Conservation (phyloP, 352 stramenopile genomes). For the Phytophthora cajani region DNA sequence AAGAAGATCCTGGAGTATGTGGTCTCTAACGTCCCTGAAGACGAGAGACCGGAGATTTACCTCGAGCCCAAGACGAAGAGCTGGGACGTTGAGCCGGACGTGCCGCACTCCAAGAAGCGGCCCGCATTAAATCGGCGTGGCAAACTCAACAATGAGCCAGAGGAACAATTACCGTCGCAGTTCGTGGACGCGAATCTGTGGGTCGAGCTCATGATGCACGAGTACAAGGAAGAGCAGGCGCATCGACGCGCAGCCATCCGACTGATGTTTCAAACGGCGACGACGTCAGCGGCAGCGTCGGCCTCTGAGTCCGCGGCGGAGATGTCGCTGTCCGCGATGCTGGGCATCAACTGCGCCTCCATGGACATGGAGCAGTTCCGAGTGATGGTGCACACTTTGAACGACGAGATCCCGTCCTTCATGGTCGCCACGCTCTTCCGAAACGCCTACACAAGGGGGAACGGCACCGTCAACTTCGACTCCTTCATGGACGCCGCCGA, state of each 20-base stretch:
- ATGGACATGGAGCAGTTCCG: slow-evolving; percentile 94
- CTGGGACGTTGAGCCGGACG: not conserved
- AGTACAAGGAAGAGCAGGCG: slow-evolving; percentile 93
- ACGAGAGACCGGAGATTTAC: slow-evolving; percentile 58
- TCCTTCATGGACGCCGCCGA: slow-evolving; percentile 90
- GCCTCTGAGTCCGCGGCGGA: slow-evolving; percentile 20
- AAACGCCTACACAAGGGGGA: slow-evolving; percentile 63
- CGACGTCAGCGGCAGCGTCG: slow-evolving; percentile 33
- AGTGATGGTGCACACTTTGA: slow-evolving; percentile 85
- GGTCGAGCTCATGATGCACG: slow-evolving; percentile 89
- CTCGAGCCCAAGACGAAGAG: slow-evolving; percentile 36
- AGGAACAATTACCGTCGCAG: slow-evolving; percentile 32
- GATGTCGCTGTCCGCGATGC: slow-evolving; percentile 32
- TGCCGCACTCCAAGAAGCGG: slow-evolving; percentile 19
- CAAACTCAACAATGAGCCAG: slow-evolving; percentile 8
- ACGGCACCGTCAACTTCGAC: slow-evolving; percentile 88
- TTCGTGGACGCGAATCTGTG: slow-evolving; percentile 84
- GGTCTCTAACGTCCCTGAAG: slow-evolving; percentile 65
- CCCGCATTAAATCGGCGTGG: slow-evolving; percentile 14
- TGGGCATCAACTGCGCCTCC: slow-evolving; percentile 39
- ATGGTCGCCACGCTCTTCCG: slow-evolving; percentile 71
- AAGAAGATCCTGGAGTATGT: slow-evolving; percentile 75
- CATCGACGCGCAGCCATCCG: slow-evolving; percentile 89
- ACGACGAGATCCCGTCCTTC: slow-evolving; percentile 75
- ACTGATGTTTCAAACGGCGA: slow-evolving; percentile 93